Evolutionary conservation across 208 protist species (phyloP), one percentile per base, ranked within the genome.

Genomic region (Leishmania lainsoni): DNA sequence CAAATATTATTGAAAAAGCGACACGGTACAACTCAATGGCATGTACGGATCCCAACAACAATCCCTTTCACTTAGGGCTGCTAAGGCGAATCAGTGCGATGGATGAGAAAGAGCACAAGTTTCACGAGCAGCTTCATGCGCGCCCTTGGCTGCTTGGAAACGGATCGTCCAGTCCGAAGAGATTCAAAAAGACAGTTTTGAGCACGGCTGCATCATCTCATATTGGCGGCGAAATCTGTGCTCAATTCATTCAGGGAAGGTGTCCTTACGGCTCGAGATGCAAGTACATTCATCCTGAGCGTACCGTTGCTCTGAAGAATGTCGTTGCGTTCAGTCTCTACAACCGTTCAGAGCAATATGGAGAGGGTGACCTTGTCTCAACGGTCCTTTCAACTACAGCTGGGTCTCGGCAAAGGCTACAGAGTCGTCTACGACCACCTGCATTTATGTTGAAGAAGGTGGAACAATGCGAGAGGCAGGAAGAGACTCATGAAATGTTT

Each of bases 61-160:
- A 96, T 73, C 93, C 93, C 1, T 96, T 95, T 89, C 89, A 96
- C 42, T 80, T 95, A 14, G 91, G 91, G 10, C 80, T 96, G 26
- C 79, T 96, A 54, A 86, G 90, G 12, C 90, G 90, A 73, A 93
- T 96, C 52, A 89, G 93, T 71, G 83, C 90, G 5, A 92, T 94
- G 69, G 91, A 94, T 54, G 93, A 96, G 81, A 82, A 93, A 45
- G 86, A 90, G 68, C 82, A 92, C 52, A 92, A 90, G 69, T 93
- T 90, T 79, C 84, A 87, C 8, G 85, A 95, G 52, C 86, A 93
- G 59, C 72, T 96, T 51, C 81, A 89, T 22, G 86, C 91, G 35
- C 83, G 86, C 8, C 83, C 88, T n/a, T 96, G 93, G 91, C 84
- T 96, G 59, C 87, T 88, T 20, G 80, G 63, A 26, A 72, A 80